These are phyloP conservation scores for Colletotrichum destructivum DNA, from an alignment of 2,329 filamentous ascomycete genomes.

Conservation along the genomic window DNA sequence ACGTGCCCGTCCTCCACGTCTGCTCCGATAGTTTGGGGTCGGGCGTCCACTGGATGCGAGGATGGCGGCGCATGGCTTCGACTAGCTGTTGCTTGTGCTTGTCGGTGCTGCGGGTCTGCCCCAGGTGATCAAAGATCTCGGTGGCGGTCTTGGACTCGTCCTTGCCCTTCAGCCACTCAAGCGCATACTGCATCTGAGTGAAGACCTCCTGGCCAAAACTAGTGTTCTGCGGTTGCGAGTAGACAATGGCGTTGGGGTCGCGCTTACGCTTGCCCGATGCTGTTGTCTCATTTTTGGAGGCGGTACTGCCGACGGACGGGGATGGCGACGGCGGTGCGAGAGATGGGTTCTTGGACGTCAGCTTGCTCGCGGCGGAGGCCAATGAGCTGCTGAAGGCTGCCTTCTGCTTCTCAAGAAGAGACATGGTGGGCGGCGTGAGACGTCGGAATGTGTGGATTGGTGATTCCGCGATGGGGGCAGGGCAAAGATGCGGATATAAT, in stretches of 20 bases:
- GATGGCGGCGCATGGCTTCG: slow-evolving; percentile 77
- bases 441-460: not conserved
- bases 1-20: slow-evolving; percentile 79
- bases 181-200: slow-evolving; percentile 89
- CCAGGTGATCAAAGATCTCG: slow-evolving; percentile 86
- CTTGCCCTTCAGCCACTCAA: slow-evolving; percentile 84
- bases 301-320: slow-evolving; percentile 69
- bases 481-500: not conserved
- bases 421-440: slow-evolving; percentile 58
- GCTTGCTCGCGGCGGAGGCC: slow-evolving; percentile 74
- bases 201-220: slow-evolving; percentile 85
- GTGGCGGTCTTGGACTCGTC: slow-evolving; percentile 78
- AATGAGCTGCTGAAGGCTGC: slow-evolving; percentile 74
- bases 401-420: slow-evolving; percentile 77
- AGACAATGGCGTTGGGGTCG: slow-evolving; percentile 70
- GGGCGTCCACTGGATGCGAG: slow-evolving; percentile 70
- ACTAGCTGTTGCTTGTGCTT: slow-evolving; percentile 75
- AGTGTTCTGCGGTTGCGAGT: slow-evolving; percentile 83
- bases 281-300: slow-evolving; percentile 69
- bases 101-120: slow-evolving; percentile 75
- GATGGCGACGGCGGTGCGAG: slow-evolving; percentile 75
- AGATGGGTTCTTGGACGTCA: slow-evolving; percentile 65
- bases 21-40: slow-evolving; percentile 74
- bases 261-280: slow-evolving; percentile 75
- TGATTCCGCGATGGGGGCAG: not conserved